Evolutionary conservation across 768 basidiomycete species (phyloP).

Genomic region (Suillus fuscotomentosus): DNA sequence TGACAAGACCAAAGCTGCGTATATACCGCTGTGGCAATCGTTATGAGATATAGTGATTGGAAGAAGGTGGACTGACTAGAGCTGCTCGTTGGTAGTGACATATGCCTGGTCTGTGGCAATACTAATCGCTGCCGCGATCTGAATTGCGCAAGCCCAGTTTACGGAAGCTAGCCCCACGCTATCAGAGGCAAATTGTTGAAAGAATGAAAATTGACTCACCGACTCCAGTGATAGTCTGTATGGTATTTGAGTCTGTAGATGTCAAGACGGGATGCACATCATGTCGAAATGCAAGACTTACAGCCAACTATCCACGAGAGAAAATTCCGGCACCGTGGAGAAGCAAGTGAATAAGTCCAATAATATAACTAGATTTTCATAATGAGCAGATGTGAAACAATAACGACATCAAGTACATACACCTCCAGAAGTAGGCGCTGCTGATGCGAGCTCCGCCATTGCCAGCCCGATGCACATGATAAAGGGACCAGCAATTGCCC

Average conservation of each 20-base stretch:
- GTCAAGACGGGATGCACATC: background rate
- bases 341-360: background rate
- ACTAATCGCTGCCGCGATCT: constrained; percentile 17
- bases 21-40: background rate
- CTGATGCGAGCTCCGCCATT: constrained; percentile 60
- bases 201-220: background rate
- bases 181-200: background rate
- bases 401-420: background rate
- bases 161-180: background rate
- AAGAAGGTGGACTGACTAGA: constrained; percentile 40
- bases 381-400: constrained; percentile 14
- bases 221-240: constrained; percentile 39
- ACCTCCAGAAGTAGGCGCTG: background rate
- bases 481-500: constrained; percentile 63
- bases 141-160: background rate
- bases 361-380: background rate
- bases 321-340: background rate
- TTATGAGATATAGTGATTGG: constrained; percentile 40
- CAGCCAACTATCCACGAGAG: constrained; percentile 41
- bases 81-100: constrained; percentile 41
- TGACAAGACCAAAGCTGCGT: background rate
- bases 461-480: constrained; percentile 62
- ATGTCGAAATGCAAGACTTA: constrained; percentile 20
- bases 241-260: background rate
- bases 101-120: constrained; percentile 42